Evolutionary conservation across 2,329 filamentous ascomycete genomes (phyloP).

Genomic region (Byssoonygena ceratinophila): DNA sequence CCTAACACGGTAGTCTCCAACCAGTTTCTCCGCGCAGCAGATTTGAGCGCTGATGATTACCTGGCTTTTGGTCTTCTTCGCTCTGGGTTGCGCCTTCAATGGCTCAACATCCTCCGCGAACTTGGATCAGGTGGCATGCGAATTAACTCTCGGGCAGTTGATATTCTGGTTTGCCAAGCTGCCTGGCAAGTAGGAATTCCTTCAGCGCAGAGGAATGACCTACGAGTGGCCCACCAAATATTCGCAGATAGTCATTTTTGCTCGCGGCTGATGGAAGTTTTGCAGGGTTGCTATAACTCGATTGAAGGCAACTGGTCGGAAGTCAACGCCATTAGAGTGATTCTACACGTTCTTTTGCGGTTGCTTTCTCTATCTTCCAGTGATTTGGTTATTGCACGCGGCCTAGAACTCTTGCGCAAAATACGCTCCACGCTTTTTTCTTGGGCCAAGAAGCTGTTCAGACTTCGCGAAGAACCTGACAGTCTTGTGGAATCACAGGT

Average conservation of each 20-base stretch:
- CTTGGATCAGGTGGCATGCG: conserved; percentile 41
- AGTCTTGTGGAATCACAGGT: background rate
- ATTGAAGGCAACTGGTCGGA: background rate
- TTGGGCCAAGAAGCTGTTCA: background rate
- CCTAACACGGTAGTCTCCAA: conserved; percentile 46
- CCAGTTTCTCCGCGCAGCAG: conserved; percentile 39
- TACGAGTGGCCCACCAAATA: background rate
- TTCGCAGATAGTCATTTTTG: background rate
- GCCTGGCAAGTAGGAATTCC: background rate
- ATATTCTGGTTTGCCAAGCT: conserved; percentile 41
- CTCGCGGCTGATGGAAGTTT: background rate
- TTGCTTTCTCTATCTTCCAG: background rate
- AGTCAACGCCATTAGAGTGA: background rate
- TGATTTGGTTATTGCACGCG: background rate
- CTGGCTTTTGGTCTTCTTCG: conserved; percentile 43
- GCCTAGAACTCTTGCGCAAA: background rate
- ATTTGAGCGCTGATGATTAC: conserved; percentile 46
- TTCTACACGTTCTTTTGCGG: background rate
- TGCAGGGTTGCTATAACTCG: background rate
- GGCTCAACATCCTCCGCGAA: conserved; percentile 47
- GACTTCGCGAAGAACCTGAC: background rate
- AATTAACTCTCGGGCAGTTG: conserved; percentile 42
- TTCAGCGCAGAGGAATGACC: background rate
- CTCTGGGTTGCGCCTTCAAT: conserved; percentile 42
- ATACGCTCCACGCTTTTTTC: background rate